Conservation (phyloP, 1,139 yeast species). For the Fermentozyma sake region DNA sequence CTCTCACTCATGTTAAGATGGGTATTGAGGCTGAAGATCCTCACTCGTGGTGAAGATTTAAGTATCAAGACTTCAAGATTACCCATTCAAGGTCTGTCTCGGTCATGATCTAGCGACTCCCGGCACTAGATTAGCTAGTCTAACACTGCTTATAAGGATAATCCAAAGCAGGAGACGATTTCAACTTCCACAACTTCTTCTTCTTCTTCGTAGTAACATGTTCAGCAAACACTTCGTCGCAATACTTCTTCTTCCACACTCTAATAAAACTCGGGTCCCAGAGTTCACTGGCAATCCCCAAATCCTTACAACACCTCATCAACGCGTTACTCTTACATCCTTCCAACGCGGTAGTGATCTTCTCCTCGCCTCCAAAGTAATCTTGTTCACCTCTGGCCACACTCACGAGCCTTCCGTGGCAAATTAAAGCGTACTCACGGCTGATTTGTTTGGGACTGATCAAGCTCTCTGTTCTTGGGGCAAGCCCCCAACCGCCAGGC, state of each 20-base stretch:
- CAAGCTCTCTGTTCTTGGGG: slow-evolving; percentile 83
- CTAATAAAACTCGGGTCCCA: slow-evolving; percentile 96
- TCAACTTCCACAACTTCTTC: slow-evolving; percentile 83
- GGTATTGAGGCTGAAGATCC: too few species aligned
- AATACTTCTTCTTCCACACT: slow-evolving; percentile 65
- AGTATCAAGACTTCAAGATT: too few species aligned
- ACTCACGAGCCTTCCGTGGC: slow-evolving; percentile 84
- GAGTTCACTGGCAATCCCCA: slow-evolving; percentile 92
- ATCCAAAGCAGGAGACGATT: slow-evolving; percentile 72
- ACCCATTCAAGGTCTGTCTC: too few species aligned
- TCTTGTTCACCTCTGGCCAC: slow-evolving; percentile 96
- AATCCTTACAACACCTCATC: slow-evolving; percentile 96
- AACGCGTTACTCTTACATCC: slow-evolving; percentile 96
- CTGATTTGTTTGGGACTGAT: slow-evolving; percentile 64
- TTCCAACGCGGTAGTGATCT: slow-evolving; percentile 92
- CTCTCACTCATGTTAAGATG: too few species aligned
- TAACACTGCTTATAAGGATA: slow-evolving; percentile 79
- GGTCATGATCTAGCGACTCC: too few species aligned
- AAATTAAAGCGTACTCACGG: slow-evolving; percentile 83
- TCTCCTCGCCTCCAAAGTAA: slow-evolving; percentile 75
- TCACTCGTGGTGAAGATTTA: too few species aligned
- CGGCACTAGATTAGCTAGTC: too few species aligned
- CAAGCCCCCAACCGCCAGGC: slow-evolving; percentile 98
- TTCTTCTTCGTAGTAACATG: slow-evolving; percentile 77
- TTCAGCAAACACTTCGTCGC: slow-evolving; percentile 85